Conservation (phyloP, 2,329 filamentous ascomycete species). For the Arthroderma sp. region DNA sequence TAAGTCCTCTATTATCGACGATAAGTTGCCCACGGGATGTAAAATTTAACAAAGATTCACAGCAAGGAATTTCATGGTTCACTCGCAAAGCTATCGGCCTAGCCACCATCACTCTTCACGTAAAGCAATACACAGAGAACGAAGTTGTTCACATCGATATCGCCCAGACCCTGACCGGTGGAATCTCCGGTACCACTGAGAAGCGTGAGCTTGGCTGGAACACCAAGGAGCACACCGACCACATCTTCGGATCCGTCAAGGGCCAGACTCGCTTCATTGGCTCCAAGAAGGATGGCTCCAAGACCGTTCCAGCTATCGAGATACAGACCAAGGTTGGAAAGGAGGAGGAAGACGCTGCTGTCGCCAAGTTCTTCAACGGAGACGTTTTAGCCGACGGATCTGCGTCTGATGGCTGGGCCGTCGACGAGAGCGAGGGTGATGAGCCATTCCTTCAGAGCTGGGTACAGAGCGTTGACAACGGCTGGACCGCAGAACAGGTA, state of each 20-base stretch:
- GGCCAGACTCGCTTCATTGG: conserved; percentile 47
- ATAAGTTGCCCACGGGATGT: background rate
- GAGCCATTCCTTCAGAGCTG: conserved; percentile 39
- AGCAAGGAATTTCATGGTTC: conserved; percentile 60
- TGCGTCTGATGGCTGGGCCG: conserved; percentile 48
- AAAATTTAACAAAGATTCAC: background rate
- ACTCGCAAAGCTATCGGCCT: conserved; percentile 58
- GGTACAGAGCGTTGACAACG: conserved; percentile 37
- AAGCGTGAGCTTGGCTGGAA: conserved; percentile 45
- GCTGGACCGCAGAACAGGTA: conserved; percentile 47
- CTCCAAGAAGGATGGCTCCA: conserved; percentile 25
- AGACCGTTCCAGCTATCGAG: conserved; percentile 26
- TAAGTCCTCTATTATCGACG: conserved; percentile 18
- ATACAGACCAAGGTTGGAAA: conserved; percentile 30
- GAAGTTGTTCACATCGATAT: conserved; percentile 55
- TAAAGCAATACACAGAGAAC: conserved; percentile 43
- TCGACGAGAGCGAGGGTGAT: conserved; percentile 37
- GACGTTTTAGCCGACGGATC: conserved; percentile 42
- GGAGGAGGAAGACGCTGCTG: conserved; percentile 27
- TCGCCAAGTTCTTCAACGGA: conserved; percentile 30
- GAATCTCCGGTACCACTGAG: conserved; percentile 55
- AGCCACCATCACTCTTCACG: conserved; percentile 55
- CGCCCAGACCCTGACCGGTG: conserved; percentile 58
- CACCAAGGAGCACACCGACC: conserved; percentile 58
- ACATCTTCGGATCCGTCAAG: conserved; percentile 62